Evolutionary conservation across 2,329 filamentous ascomycete genomes (phyloP).

Genomic region (Colletotrichum sp.): DNA sequence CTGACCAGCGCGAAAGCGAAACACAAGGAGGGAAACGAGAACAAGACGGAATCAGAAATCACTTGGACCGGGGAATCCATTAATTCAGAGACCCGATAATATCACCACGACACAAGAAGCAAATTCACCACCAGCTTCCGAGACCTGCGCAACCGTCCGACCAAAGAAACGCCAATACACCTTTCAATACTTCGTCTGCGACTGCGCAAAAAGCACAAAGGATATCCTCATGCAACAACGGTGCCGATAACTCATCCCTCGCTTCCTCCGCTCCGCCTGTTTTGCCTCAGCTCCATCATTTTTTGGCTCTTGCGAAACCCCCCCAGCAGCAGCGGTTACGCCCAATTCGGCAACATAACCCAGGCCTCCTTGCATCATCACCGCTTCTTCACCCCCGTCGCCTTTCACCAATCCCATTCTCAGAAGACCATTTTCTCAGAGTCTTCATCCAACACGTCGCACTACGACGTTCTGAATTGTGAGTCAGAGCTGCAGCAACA

Average conservation of each 20-base stretch:
- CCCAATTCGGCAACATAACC: constrained; percentile 34
- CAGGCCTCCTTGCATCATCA: constrained; percentile 25
- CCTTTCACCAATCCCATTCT: constrained; percentile 40
- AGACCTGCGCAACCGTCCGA: constrained; percentile 23
- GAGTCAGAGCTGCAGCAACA: constrained; percentile 23
- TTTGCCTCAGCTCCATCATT: constrained; percentile 20
- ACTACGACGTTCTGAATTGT: constrained; percentile 19
- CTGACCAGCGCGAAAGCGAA: background rate
- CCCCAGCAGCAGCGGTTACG: constrained; percentile 37
- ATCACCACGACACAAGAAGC: constrained; percentile 1
- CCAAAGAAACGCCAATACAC: background rate
- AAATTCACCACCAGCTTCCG: constrained; percentile 16
- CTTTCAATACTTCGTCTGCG: background rate
- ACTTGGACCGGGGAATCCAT: background rate
- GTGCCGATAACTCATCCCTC: constrained; percentile 30
- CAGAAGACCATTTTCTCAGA: background rate
- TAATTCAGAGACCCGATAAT: constrained; percentile 20
- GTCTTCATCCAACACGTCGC: constrained; percentile 20
- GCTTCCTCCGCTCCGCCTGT: constrained; percentile 24
- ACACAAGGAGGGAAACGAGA: background rate
- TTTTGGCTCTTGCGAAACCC: constrained; percentile 31
- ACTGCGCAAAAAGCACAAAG: constrained; percentile 5
- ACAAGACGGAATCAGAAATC: background rate
- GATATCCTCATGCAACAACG: constrained; percentile 18
- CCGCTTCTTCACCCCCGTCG: constrained; percentile 22